These are phyloP conservation scores for Thraustochytrium striatum DNA, from an alignment of 352 stramenopile species.

Conservation along the genomic window DNA sequence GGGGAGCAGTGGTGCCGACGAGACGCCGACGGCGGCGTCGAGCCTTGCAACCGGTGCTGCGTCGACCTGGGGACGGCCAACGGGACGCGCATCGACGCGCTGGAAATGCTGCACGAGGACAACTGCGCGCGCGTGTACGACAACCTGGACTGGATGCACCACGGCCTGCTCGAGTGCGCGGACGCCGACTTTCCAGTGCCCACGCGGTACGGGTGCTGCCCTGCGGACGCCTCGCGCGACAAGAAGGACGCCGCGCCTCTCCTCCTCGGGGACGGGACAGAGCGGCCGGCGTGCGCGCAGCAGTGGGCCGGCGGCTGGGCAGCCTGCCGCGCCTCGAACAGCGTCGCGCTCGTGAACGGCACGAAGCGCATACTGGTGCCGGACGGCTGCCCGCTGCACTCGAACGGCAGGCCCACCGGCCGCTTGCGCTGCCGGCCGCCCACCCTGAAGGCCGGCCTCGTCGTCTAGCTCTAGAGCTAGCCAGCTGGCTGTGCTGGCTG, in stretches of 20 bases:
- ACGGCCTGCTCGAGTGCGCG: background rate
- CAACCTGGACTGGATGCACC: background rate
- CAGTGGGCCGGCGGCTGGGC: background rate
- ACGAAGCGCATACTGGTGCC: background rate
- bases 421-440: background rate
- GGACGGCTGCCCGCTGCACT: background rate
- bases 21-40: background rate
- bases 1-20: conserved; percentile 7
- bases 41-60: conserved; percentile 1
- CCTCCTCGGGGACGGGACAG: background rate
- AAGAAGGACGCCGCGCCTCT: background rate
- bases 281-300: background rate
- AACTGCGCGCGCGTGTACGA: conserved; percentile 2
- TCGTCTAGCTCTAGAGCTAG: too few species aligned
- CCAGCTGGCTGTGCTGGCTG: too few species aligned
- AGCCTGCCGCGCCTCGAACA: background rate
- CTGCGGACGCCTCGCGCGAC: background rate
- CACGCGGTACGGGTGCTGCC: conserved; percentile 30
- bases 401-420: background rate
- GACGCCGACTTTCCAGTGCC: conserved; percentile 30
- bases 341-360: background rate
- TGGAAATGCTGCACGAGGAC: background rate
- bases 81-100: background rate
- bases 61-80: background rate
- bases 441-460: too few species aligned